Percentiles rank a stretch among this genome's conserved stretches.
phyloP scores from a whole-genome alignment of 176 grass and related monocot genomes.

The Miscanthus lutarioriparius region DNA sequence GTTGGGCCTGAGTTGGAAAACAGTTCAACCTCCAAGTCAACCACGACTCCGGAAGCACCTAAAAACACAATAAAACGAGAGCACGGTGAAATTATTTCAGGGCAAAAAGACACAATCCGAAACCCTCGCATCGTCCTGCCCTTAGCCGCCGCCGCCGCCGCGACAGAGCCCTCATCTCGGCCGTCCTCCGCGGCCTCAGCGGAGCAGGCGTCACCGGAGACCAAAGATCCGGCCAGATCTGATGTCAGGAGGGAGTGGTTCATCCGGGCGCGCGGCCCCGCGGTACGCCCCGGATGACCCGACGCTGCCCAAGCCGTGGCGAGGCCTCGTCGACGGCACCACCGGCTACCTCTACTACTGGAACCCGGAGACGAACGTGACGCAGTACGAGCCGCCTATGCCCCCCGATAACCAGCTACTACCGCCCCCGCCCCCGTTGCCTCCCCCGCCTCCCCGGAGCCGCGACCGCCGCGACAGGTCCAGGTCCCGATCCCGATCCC shows the following conservation, averaged over 20 bases:
- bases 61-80: conserved; percentile 15
- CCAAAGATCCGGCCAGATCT: conserved; percentile 41
- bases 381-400: conserved; percentile 85
- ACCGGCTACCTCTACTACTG: conserved; percentile 98
- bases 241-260: conserved; percentile 34
- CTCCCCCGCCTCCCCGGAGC: conserved; percentile 46
- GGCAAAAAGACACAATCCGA: not conserved
- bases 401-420: conserved; percentile 52
- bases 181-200: not conserved
- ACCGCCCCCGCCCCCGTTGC: conserved; percentile 62
- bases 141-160: conserved; percentile 5
- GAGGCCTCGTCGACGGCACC: conserved; percentile 84
- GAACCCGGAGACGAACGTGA: conserved; percentile 93
- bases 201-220: not conserved
- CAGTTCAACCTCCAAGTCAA: not conserved
- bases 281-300: conserved; percentile 94
- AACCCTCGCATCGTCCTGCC: not conserved
- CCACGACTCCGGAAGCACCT: not conserved
- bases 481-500: conserved; percentile 33
- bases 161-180: not conserved
- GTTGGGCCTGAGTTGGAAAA: not conserved
- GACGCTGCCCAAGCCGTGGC: conserved; percentile 90
- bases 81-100: not conserved
- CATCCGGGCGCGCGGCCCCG: conserved; percentile 51
- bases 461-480: conserved; percentile 48